Evolutionary conservation across 2,329 filamentous ascomycete species (phyloP), one percentile per base, ranked within the genome.

Genomic region (Aspergillus felis): DNA sequence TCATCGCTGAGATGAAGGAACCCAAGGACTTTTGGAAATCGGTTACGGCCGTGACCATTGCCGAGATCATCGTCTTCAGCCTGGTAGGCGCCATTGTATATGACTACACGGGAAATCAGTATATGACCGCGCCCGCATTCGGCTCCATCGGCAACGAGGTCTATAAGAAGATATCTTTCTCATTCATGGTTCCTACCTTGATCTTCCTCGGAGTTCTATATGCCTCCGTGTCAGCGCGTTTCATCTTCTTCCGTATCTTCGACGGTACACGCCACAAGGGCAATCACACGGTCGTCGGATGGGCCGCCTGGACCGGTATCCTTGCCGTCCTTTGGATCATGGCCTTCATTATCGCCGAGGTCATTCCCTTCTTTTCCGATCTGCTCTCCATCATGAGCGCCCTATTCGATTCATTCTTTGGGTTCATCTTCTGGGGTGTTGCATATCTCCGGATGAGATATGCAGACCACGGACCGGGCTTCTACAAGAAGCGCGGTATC

Each of bases 101-200:
- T 71, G 89, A 82, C n/a, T 96, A 91, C 71, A 92, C 89, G 0
- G 92, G 92, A 51, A 92, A 88, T 54, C 88, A 96, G 70, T 96
- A 96, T 79, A 91, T 92, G 77, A 92, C 88, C 0, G 80, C 90
- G 0, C 92, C 92, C 0, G 92, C 92, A 0, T 97, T 97, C 65
- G 92, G 91, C 10, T 92, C 90, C 1, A 79, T 97, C 24, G 82
- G 88, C 46, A 84, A 90, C 50, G 80, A 84, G 22, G 62, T 88
- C 1, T 94, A 88, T 78, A 92, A 94, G 78, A 96, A 96, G 78
- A 82, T 94, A 2, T 84, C 90, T 0, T 97, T 96, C 75, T 92
- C 89, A 12, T 96, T 97, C 79, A 96, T 96, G 92, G 89, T 97
- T 32, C 92, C 92, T 0, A 97, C 92, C 0, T 82, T 97, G 63